Evolutionary conservation across 2,329 filamentous ascomycete genomes (phyloP), one percentile per base, ranked within the genome.

Genomic region (Bimuria novae-zelandiae): DNA sequence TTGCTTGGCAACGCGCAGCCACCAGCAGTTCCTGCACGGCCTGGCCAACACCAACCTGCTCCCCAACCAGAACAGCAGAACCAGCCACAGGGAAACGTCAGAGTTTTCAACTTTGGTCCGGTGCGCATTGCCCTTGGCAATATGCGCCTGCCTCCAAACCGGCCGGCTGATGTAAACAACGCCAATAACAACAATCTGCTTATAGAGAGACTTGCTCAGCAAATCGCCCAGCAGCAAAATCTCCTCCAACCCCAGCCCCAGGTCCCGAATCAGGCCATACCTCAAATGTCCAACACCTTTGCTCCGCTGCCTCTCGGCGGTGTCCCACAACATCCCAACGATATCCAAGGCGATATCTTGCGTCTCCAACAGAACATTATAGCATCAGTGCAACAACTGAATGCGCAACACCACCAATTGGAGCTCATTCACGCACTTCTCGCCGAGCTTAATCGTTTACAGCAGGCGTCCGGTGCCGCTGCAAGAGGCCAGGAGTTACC

Each of bases 281-380:
- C 55, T 5, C 59, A 56, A 42, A 32, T 59, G 21, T 32, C 54
- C 10, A 57, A 46, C 29, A 23, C 61, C 7, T 45, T 39, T 2
- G 53, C 59, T 22, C 58, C 61, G 16, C 45, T 65, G 17, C 56
- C 63, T 19, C 19, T 33, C 21, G 63, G 59, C 7, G 61, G 64
- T 29, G 43, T 63, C 27, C 59, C 61, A 30, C 63, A 67, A 22
- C 66, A 72, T 33, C 69, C 69, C 12, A 58, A 62, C 17, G 70
- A 73, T 42, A 65, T 74, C 19, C 71, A 72, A 39, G 63, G 65
- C 3, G 70, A 74, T 41, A 73, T 74, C 17, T 37, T 74, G 39
- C 68, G 71, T 16, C 59, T 73, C 12, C 71, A 74, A 51, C 67
- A 72, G 14, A 72, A 72, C 45, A 74, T 74, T 32, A 64, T 72